A percentile compares a stretch with the other conserved stretches of the same genome.
These are phyloP conservation scores for Miscanthus lutarioriparius DNA, from an alignment of 176 grass and related monocot species.

Conservation along the genomic window DNA sequence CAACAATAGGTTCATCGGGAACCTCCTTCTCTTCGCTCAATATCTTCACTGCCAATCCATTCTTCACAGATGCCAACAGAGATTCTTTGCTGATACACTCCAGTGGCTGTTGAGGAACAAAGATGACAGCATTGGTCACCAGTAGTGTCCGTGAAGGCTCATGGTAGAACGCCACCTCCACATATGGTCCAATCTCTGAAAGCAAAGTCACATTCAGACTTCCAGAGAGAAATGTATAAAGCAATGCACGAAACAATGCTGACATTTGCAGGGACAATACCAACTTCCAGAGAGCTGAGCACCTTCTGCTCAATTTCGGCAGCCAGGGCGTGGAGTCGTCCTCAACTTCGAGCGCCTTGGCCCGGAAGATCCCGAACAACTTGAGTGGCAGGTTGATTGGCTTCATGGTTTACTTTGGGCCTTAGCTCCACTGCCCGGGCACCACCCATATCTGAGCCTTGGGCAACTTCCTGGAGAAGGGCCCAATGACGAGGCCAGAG, in stretches of 20 bases:
- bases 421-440: too few relatives aligned
- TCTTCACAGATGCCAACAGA: constrained; percentile 79
- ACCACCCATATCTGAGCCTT: too few relatives aligned
- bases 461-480: too few relatives aligned
- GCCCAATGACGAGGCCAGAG: too few relatives aligned
- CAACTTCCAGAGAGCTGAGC: too few relatives aligned
- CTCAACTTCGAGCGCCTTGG: too few relatives aligned
- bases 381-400: too few relatives aligned
- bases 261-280: too few relatives aligned
- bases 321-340: too few relatives aligned
- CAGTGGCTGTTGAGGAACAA: constrained; percentile 75
- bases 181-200: constrained; percentile 95
- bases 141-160: constrained; percentile 73
- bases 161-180: constrained; percentile 93
- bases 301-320: too few relatives aligned
- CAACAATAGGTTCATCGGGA: constrained; percentile 71
- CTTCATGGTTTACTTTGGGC: too few relatives aligned
- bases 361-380: too few relatives aligned
- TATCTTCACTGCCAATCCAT: constrained; percentile 90
- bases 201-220: constrained; percentile 6
- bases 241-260: not conserved
- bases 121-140: constrained; percentile 91
- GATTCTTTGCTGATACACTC: constrained; percentile 92
- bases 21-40: constrained; percentile 94
- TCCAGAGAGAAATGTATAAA: not conserved